Evolutionary conservation across 2,329 filamentous ascomycete genomes (phyloP).

Genomic region (Aotearoamyces nothofagi): DNA sequence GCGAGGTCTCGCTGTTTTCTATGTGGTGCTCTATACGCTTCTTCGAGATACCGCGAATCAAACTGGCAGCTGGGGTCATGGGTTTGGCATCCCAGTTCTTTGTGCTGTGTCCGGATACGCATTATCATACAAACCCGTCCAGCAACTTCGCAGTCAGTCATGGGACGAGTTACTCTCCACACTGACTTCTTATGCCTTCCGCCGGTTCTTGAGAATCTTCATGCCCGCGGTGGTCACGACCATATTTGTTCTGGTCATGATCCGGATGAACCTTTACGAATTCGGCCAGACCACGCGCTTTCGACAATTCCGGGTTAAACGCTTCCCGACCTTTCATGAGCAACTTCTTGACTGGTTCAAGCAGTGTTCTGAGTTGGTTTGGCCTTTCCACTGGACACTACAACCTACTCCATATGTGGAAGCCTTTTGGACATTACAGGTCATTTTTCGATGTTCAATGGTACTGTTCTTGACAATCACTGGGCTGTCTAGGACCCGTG

Average conservation of each 20-base stretch:
- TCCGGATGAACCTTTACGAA: conserved; percentile 25
- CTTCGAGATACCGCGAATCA: no score
- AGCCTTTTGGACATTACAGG: conserved; percentile 10
- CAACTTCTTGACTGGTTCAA: conserved; percentile 17
- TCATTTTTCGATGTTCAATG: conserved; percentile 4
- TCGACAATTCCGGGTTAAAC: background rate
- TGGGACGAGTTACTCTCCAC: conserved; percentile 19
- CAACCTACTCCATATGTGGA: conserved; percentile 10
- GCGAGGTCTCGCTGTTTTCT: conserved; percentile 3
- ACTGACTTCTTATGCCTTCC: conserved; percentile 26
- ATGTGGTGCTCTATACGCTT: conserved; percentile 3
- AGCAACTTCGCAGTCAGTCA: conserved; percentile 19
- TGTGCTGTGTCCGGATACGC: conserved; percentile 31
- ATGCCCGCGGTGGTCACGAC: conserved; percentile 25
- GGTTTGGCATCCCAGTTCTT: no score
- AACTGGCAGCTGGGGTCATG: no score
- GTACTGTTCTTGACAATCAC: conserved; percentile 5
- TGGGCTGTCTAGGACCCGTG: conserved; percentile 3
- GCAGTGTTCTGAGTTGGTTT: conserved; percentile 13
- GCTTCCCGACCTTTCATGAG: conserved; percentile 11
- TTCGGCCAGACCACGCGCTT: no score
- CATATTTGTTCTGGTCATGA: conserved; percentile 24
- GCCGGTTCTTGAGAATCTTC: conserved; percentile 26
- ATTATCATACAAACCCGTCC: conserved; percentile 24
- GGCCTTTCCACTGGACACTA: conserved; percentile 18